Evolutionary conservation across 2,329 filamentous ascomycete genomes (phyloP).

Genomic region (Ceratocystis ficicola): DNA sequence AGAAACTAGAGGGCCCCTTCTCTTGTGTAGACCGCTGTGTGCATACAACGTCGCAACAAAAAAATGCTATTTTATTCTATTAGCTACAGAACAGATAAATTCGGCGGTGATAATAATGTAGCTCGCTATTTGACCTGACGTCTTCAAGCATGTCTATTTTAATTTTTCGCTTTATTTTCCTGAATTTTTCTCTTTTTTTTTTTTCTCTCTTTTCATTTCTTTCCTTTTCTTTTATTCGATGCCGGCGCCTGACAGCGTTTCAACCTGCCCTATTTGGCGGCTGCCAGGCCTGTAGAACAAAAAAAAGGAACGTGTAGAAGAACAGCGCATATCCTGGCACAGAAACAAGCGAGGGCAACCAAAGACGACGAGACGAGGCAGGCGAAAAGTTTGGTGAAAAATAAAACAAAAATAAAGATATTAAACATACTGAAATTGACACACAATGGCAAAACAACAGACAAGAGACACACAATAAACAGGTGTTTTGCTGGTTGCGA

Average conservation of each 20-base stretch:
- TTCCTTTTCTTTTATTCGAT: not conserved
- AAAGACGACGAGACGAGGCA: not conserved
- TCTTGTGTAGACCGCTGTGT: no score
- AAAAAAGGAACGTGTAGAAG: constrained; percentile 9
- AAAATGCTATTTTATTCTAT: no score
- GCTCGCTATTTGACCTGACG: no score
- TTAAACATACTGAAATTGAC: no score
- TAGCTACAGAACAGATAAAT: no score
- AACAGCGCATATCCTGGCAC: constrained; percentile 9
- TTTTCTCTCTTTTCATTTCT: not conserved
- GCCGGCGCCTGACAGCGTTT: constrained; percentile 7
- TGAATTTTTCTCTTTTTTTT: not conserved
- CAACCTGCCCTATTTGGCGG: constrained; percentile 7
- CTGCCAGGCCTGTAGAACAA: not conserved
- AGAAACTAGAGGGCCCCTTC: no score
- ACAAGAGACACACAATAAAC: not conserved
- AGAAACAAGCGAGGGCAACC: not conserved
- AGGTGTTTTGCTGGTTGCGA: not conserved
- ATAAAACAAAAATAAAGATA: no score
- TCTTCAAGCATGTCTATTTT: not conserved
- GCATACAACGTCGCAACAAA: no score
- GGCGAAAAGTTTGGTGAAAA: not conserved
- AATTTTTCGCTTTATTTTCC: not conserved
- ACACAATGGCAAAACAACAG: not conserved
- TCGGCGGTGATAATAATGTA: no score